Conservation (phyloP, 2,329 filamentous ascomycete species). For the Catunica adiposa region DNA sequence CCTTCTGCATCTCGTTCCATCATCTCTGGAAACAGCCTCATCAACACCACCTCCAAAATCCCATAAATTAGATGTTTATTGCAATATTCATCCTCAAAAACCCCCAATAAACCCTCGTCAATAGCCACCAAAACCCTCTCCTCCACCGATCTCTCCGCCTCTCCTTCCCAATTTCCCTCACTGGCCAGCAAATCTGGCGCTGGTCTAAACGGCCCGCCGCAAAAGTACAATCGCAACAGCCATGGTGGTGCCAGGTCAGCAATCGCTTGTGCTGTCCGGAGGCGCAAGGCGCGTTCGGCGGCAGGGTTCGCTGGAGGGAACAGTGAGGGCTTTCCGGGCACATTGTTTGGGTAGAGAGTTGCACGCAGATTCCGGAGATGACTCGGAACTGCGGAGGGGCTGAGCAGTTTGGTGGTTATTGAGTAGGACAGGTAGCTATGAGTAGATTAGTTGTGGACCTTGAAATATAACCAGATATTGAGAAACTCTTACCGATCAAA, state of each 20-base stretch:
- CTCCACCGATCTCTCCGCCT: constrained; percentile 21
- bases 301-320: constrained; percentile 43
- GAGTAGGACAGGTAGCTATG: constrained; percentile 41
- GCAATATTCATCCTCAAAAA: constrained; percentile 69
- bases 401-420: constrained; percentile 40
- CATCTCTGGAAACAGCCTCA: constrained; percentile 71
- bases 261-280: constrained; percentile 47
- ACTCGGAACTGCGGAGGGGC: constrained; percentile 46
- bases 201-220: constrained; percentile 20
- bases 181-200: constrained; percentile 16
- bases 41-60: constrained; percentile 65
- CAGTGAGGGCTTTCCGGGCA: constrained; percentile 47
- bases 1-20: constrained; percentile 53
- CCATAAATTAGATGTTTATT: constrained; percentile 85
- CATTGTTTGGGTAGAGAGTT: constrained; percentile 74
- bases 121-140: constrained; percentile 41
- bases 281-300: constrained; percentile 44
- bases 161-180: constrained; percentile 17
- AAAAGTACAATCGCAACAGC: constrained; percentile 35
- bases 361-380: constrained; percentile 56
- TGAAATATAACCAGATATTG: background rate
- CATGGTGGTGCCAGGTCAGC: constrained; percentile 31
- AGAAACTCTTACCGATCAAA: constrained; percentile 78
- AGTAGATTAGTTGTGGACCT: background rate
- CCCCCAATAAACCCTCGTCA: constrained; percentile 47